Evolutionary conservation across 225 moss, liverwort and hornwort genomes (phyloP), one percentile per base, ranked within the genome.

Genomic region (Polytrichum commune): DNA sequence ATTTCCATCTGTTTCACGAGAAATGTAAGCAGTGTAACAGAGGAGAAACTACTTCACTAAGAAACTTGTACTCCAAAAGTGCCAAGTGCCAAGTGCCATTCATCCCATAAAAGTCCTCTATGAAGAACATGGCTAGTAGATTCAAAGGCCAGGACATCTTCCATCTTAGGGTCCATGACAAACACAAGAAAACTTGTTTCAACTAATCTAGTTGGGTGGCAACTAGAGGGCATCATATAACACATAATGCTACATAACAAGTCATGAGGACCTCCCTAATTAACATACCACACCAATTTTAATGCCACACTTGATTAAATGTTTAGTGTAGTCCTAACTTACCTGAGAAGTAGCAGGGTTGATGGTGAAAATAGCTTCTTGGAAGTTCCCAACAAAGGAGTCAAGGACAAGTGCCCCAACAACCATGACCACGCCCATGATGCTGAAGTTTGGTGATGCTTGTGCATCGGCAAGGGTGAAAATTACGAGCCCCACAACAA

Each of bases 381-480:
- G 95, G 18, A 95, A 46, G 61, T 92, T 95, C 38, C 95, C 95
- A 16, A 92, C 72, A 63, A 95, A 95, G 28, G 92, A 74, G 60
- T 95, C 92, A 6, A 92, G 81, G 22, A 89, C 77, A 23, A 92
- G 95, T 10, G 92, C 90, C 53, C 90, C 90, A 64, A 85, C 85
- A 18, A 95, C 92, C 95, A 95, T 95, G 7, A 92, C 73, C 27
- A 95, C 92, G 32, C 89, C 95, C 68, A 90, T 68, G 28, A 90
- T 77, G 80, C 85, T 95, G 76, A 95, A 95, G 38, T 95, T 88
- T 0, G 92, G 95, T 27, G 95, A 92, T 5, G 85, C 77, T 71
- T 84, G 86, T 8, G 92, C 95, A 76, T 95, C 95, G 18, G 95
- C 92, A 29, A 95, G 89, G 0, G 95, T 95, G 69, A 95, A 95